phyloP scores from a whole-genome alignment of 2,329 filamentous ascomycete genomes.

The Microsporum audouinii region DNA sequence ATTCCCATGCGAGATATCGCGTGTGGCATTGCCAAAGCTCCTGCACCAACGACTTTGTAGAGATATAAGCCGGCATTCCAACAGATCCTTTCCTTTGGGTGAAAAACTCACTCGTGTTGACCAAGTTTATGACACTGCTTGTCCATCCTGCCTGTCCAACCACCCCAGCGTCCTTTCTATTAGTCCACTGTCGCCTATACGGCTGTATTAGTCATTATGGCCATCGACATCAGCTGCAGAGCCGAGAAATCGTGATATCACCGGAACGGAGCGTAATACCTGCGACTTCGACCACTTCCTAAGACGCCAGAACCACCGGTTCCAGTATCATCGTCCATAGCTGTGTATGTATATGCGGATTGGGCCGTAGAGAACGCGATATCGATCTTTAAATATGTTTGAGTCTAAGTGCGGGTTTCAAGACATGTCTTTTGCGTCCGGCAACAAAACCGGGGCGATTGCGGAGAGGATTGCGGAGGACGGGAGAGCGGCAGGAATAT shows the following conservation, averaged over 20 bases:
- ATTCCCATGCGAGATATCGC: conserved; percentile 95
- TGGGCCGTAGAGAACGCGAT: neutral
- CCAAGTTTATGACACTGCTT: conserved; percentile 85
- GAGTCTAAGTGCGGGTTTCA: neutral
- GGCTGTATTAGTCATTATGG: neutral
- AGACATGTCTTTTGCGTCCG: conserved; percentile 3
- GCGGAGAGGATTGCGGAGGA: neutral
- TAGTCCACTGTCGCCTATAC: conserved; percentile 29
- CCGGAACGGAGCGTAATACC: conserved; percentile 5
- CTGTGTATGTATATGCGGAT: neutral
- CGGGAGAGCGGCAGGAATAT: neutral
- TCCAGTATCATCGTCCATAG: conserved; percentile 10
- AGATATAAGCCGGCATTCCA: neutral
- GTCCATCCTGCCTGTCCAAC: conserved; percentile 72
- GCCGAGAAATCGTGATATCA: neutral
- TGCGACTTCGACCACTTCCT: conserved; percentile 10
- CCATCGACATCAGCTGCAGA: neutral
- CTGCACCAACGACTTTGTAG: conserved; percentile 70
- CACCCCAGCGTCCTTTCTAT: conserved; percentile 57
- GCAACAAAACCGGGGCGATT: neutral
- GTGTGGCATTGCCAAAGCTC: conserved; percentile 88
- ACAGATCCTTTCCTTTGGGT: neutral
- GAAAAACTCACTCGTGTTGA: conserved; percentile 68
- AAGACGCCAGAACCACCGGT: conserved; percentile 4
- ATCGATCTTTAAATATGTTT: neutral